Conservation (phyloP, 495 filamentous ascomycete species). For the Parathielavia hyrcaniae region DNA sequence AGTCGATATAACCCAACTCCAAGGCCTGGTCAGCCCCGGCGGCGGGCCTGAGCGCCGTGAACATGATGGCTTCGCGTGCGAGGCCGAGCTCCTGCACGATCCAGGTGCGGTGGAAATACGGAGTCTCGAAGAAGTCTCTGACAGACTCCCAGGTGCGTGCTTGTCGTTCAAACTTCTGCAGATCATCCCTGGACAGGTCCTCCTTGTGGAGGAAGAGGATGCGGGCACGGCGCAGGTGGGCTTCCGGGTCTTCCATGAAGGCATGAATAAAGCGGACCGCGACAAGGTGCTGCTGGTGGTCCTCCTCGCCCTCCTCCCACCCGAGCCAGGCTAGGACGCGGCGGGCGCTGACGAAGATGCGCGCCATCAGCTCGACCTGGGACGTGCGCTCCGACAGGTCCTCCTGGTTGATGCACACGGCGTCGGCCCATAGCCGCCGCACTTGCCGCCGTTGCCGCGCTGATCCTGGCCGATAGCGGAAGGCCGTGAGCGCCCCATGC, state of each 20-base stretch:
- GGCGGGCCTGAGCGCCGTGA: conserved; percentile 12
- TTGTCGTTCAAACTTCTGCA: conserved; percentile 12
- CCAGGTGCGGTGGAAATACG: conserved; percentile 26
- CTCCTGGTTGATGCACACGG: conserved; percentile 4
- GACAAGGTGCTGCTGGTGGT: conserved; percentile 5
- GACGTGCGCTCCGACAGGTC: conserved; percentile 27
- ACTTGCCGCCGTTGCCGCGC: background rate
- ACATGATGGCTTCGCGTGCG: conserved; percentile 15
- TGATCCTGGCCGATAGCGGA: conserved; percentile 8
- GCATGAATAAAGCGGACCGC: conserved; percentile 19
- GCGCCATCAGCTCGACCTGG: conserved; percentile 36
- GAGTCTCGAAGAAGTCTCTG: conserved; percentile 17
- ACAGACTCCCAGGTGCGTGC: conserved; percentile 17
- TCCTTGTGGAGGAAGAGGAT: conserved; percentile 15
- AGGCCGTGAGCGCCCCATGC: conserved; percentile 16
- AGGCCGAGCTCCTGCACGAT: conserved; percentile 28
- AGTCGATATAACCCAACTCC: conserved; percentile 16
- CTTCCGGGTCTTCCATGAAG: conserved; percentile 20
- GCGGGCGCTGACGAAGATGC: conserved; percentile 27
- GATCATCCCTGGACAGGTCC: conserved; percentile 10
- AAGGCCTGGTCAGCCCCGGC: background rate
- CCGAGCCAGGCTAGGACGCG: conserved; percentile 29
- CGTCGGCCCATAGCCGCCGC: background rate
- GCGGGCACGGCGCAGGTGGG: conserved; percentile 8
- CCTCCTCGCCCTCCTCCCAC: conserved; percentile 20